Evolutionary conservation across 2,329 filamentous ascomycete species (phyloP).

Genomic region (Rosellinia necatrix): DNA sequence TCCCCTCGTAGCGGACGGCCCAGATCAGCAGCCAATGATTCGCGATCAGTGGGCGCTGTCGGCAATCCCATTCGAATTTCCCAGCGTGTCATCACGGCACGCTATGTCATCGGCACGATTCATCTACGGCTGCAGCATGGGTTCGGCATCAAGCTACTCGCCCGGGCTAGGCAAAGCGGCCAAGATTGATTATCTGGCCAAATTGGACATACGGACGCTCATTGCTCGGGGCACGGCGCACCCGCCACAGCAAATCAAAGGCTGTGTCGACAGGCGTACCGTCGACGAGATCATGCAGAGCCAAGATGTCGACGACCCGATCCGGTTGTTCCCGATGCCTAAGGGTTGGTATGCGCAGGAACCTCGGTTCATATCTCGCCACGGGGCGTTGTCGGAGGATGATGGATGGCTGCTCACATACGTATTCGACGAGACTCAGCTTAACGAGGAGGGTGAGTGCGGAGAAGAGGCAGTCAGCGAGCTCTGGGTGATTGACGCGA

Average conservation of each 20-base stretch:
- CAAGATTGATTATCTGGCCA: slow-evolving; percentile 69
- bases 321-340: slow-evolving; percentile 66
- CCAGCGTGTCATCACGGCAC: slow-evolving; percentile 57
- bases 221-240: slow-evolving; percentile 56
- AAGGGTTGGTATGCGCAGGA: slow-evolving; percentile 68
- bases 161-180: slow-evolving; percentile 65
- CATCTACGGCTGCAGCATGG: slow-evolving; percentile 70
- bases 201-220: slow-evolving; percentile 60
- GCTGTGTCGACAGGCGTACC: slow-evolving; percentile 64
- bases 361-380: slow-evolving; percentile 64
- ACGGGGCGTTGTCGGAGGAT: slow-evolving; percentile 55
- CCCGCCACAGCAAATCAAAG: slow-evolving; percentile 55
- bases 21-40: slow-evolving; percentile 46
- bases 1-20: slow-evolving; percentile 43
- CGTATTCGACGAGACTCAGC: slow-evolving; percentile 70
- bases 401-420: slow-evolving; percentile 71
- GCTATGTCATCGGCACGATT: slow-evolving; percentile 64
- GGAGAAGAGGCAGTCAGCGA: slow-evolving; percentile 56
- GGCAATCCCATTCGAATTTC: slow-evolving; percentile 71
- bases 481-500: slow-evolving; percentile 71
- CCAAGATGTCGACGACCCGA: slow-evolving; percentile 54
- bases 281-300: slow-evolving; percentile 57
- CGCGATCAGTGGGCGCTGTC: slow-evolving; percentile 67
- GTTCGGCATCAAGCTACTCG: slow-evolving; percentile 57
- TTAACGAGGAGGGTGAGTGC: slow-evolving; percentile 56